Evolutionary conservation across 2,329 filamentous ascomycete species (phyloP), one percentile per base, ranked within the genome.

Genomic region (Myriosclerotinia duriaeana): DNA sequence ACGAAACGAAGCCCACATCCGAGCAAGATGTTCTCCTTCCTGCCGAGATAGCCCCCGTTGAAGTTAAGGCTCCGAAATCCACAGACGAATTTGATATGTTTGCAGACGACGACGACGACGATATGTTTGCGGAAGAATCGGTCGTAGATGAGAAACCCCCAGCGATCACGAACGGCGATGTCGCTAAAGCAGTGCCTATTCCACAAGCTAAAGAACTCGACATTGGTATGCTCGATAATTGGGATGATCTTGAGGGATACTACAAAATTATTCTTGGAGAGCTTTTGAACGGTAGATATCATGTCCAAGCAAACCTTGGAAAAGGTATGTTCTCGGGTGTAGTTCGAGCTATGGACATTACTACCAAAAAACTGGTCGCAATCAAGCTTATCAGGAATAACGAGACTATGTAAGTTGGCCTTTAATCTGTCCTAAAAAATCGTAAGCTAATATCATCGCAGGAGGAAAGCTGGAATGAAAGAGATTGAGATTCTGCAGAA

Each of bases 321-420:
- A 93, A 92, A 78, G 95, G 95, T 73, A 97, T 97, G 85, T 99
- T 97, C 77, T 96, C 95, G 0, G 93, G 92, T 11, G 95, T 99
- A n/a, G 92, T 95, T 64, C 88, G 92, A 70, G 95, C 95, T 30
- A 84, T 87, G 69, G 93, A 97, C 78, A 85, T 89, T 30, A 87
- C 86, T 59, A 91, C 85, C 67, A 89, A 88, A 74, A 85, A 86
- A 72, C 78, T 90, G n/a, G 93, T 98, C 42, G 95, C 95, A 34
- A 91, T 99, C 83, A 99, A 99, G 80, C 95, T 99, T 73, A 96
- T 98, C 78, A 91, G 95, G 70, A 96, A 96, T 78, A 98, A 99
- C 74, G 93, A 97, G 75, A 91, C 92, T 15, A 89, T 97, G 87
- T 82, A 80, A 72, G 72, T 67, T 55, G 69, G 68, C 46, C 58